A percentile compares a stretch with the other conserved stretches of the same genome.
Evolutionary conservation across 2,329 filamentous ascomycete species (phyloP).

Genomic region (Botryotinia calthae): DNA sequence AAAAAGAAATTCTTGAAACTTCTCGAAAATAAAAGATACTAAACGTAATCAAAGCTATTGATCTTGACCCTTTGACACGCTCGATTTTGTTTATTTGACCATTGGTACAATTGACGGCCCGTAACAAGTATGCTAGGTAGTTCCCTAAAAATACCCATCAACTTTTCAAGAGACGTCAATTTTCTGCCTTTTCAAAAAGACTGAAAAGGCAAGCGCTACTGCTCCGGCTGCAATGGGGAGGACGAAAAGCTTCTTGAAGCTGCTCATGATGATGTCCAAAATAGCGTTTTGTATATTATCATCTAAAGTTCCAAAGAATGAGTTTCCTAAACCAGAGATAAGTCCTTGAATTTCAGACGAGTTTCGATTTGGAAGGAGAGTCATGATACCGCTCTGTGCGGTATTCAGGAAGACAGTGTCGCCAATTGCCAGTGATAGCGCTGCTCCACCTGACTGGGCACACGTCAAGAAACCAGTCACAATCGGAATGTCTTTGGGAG

Average conservation of each 20-base stretch:
- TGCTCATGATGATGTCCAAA: slow-evolving; percentile 32
- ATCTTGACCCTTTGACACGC: neutral
- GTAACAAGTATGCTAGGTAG: neutral
- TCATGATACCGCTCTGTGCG: neutral
- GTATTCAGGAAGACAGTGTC: slow-evolving; percentile 1
- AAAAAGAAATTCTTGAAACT: neutral
- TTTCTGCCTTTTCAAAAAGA: slow-evolving; percentile 34
- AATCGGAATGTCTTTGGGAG: neutral
- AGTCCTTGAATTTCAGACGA: slow-evolving; percentile 17
- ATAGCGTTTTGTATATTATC: slow-evolving; percentile 24
- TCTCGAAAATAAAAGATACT: neutral
- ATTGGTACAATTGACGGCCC: neutral
- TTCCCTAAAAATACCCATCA: neutral
- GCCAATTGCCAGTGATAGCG: neutral
- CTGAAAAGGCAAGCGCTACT: slow-evolving; percentile 28
- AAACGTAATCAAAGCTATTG: too few species aligned
- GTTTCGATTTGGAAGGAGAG: neutral
- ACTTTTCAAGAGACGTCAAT: slow-evolving; percentile 1
- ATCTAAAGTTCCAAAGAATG: slow-evolving; percentile 15
- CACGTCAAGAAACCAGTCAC: neutral
- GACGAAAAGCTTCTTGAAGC: slow-evolving; percentile 34
- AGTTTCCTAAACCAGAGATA: slow-evolving; percentile 23
- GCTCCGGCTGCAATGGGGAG: slow-evolving; percentile 34
- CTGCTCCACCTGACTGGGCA: neutral
- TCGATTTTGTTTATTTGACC: neutral